Base-by-base conservation (phyloP, 768 basidiomycete species). In the Rhodosporidiobolus odoratus region DNA sequence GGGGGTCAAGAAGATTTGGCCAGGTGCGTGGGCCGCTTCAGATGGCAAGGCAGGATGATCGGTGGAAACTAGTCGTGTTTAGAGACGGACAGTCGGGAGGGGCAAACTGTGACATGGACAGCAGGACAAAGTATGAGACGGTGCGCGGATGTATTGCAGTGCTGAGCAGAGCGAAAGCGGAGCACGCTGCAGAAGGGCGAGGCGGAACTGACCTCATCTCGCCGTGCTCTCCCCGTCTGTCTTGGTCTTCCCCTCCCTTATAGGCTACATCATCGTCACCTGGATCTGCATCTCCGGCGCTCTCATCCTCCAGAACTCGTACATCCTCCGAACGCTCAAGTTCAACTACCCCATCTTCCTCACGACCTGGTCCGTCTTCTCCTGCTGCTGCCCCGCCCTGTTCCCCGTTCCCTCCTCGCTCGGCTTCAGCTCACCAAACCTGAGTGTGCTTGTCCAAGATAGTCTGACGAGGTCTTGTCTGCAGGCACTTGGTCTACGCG, bases 291-390 rank as follows among this genome's bases (percentile, higher is more conserved):
- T 25, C 21, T 25, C 35, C 38, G 35, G 35, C 16, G 23, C 21
- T 25, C 21, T 30, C 32, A 54, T 30, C 21, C 96, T 96, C 85
- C 95, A 92, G 80, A 87, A 87, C 78, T 81, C 91, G 75, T 92
- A 90, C 84, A 90, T 89, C 80, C 85, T 70, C 43, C 67, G 57
- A 3, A 60, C 67, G 12, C 53, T 61, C 52, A 30, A 43, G 69
- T 96, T 96, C 83, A 86, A 86, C 77, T 96, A 83, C 82, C 94
- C 94, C 37, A 92, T 96, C 73, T 95, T 94, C 81, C 85, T 92
- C 56, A 92, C 93, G 65, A 94, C 92, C 50, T 94, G 85, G 85
- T 92, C 92, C 79, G 80, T 88, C 37, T 82, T 32, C 84, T n/a
- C 41, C 57, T 43, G 3, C 27, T 41, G n/a, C 62, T 35, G 62